A percentile compares a stretch with the other conserved stretches of the same genome.
Conservation (phyloP, 1,284 basidiomycete species). For the Ceratobasidium sp. region DNA sequence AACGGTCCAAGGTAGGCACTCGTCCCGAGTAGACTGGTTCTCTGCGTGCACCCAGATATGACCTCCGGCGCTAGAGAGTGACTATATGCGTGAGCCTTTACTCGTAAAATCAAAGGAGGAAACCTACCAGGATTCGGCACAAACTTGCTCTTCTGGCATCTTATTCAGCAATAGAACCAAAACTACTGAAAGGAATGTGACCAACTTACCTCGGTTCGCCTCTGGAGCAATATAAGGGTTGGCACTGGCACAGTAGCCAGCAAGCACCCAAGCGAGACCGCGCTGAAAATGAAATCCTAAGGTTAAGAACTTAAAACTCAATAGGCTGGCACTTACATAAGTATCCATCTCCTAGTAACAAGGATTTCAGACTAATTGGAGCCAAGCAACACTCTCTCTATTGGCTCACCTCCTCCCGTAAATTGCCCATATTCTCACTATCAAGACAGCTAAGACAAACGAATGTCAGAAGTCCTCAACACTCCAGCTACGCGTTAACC, state of each 20-base stretch:
- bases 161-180: background rate
- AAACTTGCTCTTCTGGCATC: constrained; percentile 3
- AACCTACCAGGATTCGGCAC: constrained; percentile 2
- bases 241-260: constrained; percentile 1
- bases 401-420: constrained; percentile 20
- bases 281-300: background rate
- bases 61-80: background rate
- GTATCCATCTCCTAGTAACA: background rate
- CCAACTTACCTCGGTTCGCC: background rate
- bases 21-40: background rate
- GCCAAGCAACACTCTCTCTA: background rate
- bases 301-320: too few species aligned
- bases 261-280: background rate
- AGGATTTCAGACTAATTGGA: background rate
- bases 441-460: background rate
- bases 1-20: constrained; percentile 13
- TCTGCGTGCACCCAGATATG: constrained; percentile 9
- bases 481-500: background rate
- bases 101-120: background rate
- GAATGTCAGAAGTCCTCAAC: background rate
- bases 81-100: background rate
- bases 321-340: background rate
- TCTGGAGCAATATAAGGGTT: constrained; percentile 3
- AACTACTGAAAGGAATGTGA: too few species aligned
- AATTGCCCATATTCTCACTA: constrained; percentile 20